phyloP scores from a whole-genome alignment of 371 early-diverging fungal species.

The Amoeboaphelidium protococcarum region DNA sequence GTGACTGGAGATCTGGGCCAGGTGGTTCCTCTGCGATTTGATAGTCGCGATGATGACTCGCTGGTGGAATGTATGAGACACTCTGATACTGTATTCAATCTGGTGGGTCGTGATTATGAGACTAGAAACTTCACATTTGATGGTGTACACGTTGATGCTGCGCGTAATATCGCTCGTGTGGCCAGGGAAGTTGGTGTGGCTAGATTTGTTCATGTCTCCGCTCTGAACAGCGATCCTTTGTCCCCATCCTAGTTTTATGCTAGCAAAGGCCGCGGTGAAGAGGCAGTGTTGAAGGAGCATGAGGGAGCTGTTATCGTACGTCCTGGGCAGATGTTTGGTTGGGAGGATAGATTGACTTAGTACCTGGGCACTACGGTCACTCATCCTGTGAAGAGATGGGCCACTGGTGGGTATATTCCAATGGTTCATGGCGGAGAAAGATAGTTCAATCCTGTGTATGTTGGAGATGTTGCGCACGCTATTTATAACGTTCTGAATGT shows the following conservation, averaged over 20 bases:
- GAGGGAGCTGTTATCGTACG: conserved; percentile 83
- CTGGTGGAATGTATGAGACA: conserved; percentile 59
- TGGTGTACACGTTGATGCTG: conserved; percentile 55
- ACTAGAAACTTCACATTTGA: conserved; percentile 77
- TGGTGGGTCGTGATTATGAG: conserved; percentile 67
- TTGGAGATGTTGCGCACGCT: conserved; percentile 63
- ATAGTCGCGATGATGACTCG: conserved; percentile 53
- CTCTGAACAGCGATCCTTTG: conserved; percentile 47
- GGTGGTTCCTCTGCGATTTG: conserved; percentile 69
- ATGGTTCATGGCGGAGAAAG: conserved; percentile 2
- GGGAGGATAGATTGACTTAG: conserved; percentile 78
- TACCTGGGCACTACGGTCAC: conserved; percentile 27
- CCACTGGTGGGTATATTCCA: background rate
- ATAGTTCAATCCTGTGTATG: conserved; percentile 12
- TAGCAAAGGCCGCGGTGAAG: conserved; percentile 74
- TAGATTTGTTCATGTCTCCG: conserved; percentile 66
- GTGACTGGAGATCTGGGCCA: conserved; percentile 83
- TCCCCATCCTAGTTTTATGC: conserved; percentile 48
- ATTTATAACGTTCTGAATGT: conserved; percentile 41
- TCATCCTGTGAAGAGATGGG: background rate
- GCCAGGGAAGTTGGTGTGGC: conserved; percentile 55
- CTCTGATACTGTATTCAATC: conserved; percentile 80
- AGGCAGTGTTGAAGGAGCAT: conserved; percentile 53
- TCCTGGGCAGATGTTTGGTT: conserved; percentile 61
- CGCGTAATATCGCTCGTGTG: conserved; percentile 50